Evolutionary conservation across 2,329 filamentous ascomycete species (phyloP).

Genomic region (Mycosphaerella arachidis): DNA sequence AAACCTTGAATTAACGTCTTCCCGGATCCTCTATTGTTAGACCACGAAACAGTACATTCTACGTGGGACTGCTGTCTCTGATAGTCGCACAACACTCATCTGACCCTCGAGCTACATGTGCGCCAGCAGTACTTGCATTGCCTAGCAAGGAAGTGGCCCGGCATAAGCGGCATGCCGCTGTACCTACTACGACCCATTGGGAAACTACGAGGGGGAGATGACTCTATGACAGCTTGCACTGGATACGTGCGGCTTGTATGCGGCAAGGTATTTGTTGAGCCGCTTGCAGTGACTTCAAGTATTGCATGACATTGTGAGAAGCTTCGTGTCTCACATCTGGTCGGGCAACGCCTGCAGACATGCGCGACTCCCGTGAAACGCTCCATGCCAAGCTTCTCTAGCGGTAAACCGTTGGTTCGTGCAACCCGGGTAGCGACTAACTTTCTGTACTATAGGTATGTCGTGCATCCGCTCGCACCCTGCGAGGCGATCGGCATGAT

Average conservation of each 20-base stretch:
- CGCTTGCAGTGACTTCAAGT: neutral
- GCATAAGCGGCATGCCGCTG: constrained; percentile 1
- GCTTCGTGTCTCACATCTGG: neutral
- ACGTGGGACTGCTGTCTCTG: neutral
- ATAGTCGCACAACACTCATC: neutral
- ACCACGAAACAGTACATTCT: neutral
- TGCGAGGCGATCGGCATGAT: neutral
- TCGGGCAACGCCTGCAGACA: neutral
- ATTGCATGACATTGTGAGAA: neutral
- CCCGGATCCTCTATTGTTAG: neutral
- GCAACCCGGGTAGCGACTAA: neutral
- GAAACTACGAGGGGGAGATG: neutral
- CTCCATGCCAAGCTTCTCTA: constrained; percentile 1
- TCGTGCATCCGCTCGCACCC: neutral
- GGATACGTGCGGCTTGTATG: too few relatives aligned
- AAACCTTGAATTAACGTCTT: constrained; percentile 7
- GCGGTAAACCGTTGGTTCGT: neutral
- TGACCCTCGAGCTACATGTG: neutral
- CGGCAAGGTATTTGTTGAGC: neutral
- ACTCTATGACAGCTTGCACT: constrained; percentile 1
- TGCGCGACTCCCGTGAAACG: neutral
- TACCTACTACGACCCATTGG: neutral
- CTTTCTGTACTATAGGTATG: neutral
- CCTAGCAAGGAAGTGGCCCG: neutral
- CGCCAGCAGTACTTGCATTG: neutral